phyloP scores from a whole-genome alignment of 2,329 filamentous ascomycete genomes.

The Curvularia sp. region DNA sequence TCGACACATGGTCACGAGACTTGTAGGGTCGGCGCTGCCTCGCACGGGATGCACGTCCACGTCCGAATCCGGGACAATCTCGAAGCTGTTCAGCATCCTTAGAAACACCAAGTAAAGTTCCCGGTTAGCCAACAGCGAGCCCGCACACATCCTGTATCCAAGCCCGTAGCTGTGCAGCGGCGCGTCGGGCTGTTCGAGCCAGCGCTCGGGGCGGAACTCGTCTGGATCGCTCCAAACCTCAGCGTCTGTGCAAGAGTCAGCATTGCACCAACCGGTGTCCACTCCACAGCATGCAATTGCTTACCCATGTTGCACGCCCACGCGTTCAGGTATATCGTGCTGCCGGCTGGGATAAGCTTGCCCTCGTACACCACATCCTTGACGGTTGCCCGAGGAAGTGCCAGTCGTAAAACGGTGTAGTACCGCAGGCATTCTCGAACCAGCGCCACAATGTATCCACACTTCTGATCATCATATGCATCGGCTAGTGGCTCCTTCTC shows the following conservation, averaged over 20 bases:
- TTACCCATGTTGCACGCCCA: constrained; percentile 74
- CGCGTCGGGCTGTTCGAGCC: constrained; percentile 68
- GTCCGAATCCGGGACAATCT: constrained; percentile 62
- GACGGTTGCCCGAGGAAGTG: constrained; percentile 67
- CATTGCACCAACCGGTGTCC: not conserved
- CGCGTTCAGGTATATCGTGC: constrained; percentile 70
- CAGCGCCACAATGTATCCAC: constrained; percentile 68
- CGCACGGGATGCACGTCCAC: constrained; percentile 66
- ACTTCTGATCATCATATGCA: constrained; percentile 68
- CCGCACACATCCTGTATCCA: constrained; percentile 73
- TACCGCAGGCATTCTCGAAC: constrained; percentile 68
- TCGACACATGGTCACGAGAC: constrained; percentile 67
- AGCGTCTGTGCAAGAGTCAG: constrained; percentile 50
- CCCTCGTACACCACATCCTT: constrained; percentile 67
- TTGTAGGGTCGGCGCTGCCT: constrained; percentile 68
- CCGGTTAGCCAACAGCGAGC: constrained; percentile 67
- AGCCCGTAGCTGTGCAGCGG: constrained; percentile 71
- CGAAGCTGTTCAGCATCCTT: constrained; percentile 67
- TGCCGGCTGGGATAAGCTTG: constrained; percentile 66
- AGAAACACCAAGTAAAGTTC: constrained; percentile 71
- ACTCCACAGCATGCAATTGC: constrained; percentile 48
- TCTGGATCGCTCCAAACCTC: constrained; percentile 66
- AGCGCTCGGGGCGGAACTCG: constrained; percentile 67
- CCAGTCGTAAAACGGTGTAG: constrained; percentile 69
- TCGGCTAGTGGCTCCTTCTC: constrained; percentile 65